Base-by-base conservation (phyloP, 306 rosid genomes). In the Lupinus albus region DNA sequence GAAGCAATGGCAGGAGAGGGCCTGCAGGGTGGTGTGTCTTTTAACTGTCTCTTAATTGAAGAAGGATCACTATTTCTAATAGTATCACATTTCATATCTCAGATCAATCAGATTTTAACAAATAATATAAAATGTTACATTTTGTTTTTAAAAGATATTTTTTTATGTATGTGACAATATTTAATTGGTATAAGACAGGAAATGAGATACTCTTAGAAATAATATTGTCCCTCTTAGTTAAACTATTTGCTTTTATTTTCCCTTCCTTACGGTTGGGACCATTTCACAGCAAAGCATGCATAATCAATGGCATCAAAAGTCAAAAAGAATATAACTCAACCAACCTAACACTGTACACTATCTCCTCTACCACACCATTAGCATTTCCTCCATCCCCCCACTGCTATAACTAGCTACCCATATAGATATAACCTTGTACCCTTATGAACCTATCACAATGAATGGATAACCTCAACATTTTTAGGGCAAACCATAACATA, bases 271-370 rank as follows among this genome's bases (percentile, higher is more conserved):
- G 69, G 39, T 32, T 57, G 78, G 95, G 90, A 88, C 95, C 83
- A 79, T 79, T 58, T 2, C 69, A 45, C 84, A 80, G 64, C 68
- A 64, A 9, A 50, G 7, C 32, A 61, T 79, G 75, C 69, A 45
- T 56, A 70, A 80, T 77, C 80, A 83, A 77, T 84, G 80, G 52
- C 75, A 64, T 79, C 72, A 84, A 86, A 89, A 83, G 88, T 86
- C 88, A 82, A 81, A 68, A 57, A 64, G 48, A 41, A 36, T 36
- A 15, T 67, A 54, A 72, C 67, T 61, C 88, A 78, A 81, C 86
- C 86, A 78, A 84, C 86, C 84, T 80, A 84, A 76, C 84, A 56
- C 68, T 65, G 73, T 74, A 25, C 81, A 49, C 52, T 15, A 69
- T 70, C 79, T 75, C 67, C 35, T 68, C 74, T 51, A 58, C 77